Conservation (phyloP, 2,329 filamentous ascomycete species). For the Verruconis gallopava region DNA sequence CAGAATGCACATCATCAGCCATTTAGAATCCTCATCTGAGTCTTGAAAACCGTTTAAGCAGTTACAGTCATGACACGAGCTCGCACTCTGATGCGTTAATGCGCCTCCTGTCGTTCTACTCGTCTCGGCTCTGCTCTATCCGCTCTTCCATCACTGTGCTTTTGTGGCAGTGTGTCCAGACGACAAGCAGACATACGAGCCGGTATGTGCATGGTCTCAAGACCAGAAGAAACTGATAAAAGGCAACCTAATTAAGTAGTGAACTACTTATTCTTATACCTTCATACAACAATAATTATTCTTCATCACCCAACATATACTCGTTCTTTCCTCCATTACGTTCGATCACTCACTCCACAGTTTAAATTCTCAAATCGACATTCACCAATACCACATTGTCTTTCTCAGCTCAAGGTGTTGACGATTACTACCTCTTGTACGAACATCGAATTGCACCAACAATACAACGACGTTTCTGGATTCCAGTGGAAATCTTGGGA, state of each 20-base stretch:
- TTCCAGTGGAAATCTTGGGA: no score
- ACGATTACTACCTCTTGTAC: background rate
- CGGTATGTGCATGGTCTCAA: background rate
- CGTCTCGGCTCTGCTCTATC: no score
- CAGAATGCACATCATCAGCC: background rate
- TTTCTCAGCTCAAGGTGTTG: background rate
- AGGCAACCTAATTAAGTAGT: background rate
- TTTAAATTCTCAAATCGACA: background rate
- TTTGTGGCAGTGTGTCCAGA: background rate
- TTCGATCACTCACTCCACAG: background rate
- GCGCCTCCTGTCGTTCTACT: background rate
- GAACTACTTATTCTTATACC: background rate
- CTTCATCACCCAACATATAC: background rate
- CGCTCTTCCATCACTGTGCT: background rate
- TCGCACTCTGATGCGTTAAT: constrained; percentile 1
- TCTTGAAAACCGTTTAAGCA: background rate
- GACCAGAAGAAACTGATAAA: background rate
- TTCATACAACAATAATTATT: background rate
- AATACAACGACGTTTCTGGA: background rate
- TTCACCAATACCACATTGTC: background rate
- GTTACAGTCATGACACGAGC: background rate
- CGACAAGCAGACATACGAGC: background rate
- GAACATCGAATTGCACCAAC: background rate
- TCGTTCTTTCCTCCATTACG: background rate
- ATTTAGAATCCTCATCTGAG: no score